Evolutionary conservation across 768 basidiomycete species (phyloP).

Genomic region (Pisolithus albus): DNA sequence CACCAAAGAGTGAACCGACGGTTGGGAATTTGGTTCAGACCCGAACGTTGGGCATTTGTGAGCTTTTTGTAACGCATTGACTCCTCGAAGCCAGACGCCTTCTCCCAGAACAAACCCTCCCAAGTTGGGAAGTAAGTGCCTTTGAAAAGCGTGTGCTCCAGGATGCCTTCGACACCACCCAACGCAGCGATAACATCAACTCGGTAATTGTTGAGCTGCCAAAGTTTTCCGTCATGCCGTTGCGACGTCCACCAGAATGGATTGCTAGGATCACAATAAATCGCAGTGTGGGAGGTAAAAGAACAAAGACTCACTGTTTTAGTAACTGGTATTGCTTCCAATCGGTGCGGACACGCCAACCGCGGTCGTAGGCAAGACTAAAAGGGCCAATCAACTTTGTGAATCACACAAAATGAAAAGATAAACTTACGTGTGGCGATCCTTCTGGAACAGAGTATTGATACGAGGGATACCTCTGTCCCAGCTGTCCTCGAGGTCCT

Average conservation of each 20-base stretch:
- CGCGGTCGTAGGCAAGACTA: conserved; percentile 94
- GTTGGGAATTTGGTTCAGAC: conserved; percentile 96
- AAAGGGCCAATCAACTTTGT: conserved; percentile 1
- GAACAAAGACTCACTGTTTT: conserved; percentile 58
- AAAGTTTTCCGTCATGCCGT: conserved; percentile 91
- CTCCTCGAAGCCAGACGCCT: conserved; percentile 94
- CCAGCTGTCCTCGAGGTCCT: conserved; percentile 98
- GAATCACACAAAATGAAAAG: not conserved
- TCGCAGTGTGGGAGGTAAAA: not conserved
- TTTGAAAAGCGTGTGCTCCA: conserved; percentile 96
- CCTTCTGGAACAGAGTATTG: conserved; percentile 99
- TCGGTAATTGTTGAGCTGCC: conserved; percentile 97
- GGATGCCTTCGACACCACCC: conserved; percentile 92
- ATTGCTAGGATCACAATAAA: conserved; percentile 47
- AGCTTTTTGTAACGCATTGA: conserved; percentile 95
- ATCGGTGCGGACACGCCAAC: conserved; percentile 96
- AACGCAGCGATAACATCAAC: conserved; percentile 98
- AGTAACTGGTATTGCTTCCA: conserved; percentile 97
- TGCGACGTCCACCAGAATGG: conserved; percentile 99
- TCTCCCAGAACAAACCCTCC: conserved; percentile 99
- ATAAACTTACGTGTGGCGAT: conserved; percentile 73
- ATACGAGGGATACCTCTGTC: conserved; percentile 98
- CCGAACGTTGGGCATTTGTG: conserved; percentile 97
- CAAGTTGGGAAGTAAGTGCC: conserved; percentile 97
- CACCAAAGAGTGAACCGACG: conserved; percentile 99